Evolutionary conservation across 1,139 yeast genomes (phyloP).

Genomic region (Pneumocystis jirovecii): DNA sequence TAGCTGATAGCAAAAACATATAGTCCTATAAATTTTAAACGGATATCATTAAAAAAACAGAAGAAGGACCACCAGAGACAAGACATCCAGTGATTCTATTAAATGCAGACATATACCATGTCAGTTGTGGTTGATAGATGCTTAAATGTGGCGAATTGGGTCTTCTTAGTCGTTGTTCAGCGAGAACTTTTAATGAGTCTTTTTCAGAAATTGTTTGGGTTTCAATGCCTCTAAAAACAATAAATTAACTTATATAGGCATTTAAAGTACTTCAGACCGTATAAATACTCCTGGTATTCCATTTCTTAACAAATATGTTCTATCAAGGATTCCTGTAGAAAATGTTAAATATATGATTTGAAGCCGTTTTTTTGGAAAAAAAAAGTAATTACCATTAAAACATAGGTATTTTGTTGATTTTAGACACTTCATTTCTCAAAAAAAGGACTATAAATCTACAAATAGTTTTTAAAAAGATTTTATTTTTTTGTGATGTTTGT

Average conservation of each 20-base stretch:
- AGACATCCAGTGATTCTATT: conserved; percentile 85
- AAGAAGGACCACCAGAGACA: conserved; percentile 42
- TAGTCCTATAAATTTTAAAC: conserved; percentile 28
- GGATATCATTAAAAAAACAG: background rate
- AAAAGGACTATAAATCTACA: background rate
- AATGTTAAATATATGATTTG: background rate
- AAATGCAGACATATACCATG: conserved; percentile 61
- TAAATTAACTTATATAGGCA: background rate
- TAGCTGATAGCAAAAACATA: conserved; percentile 64
- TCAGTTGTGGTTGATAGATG: conserved; percentile 80
- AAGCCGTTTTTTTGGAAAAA: background rate
- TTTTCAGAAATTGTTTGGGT: background rate
- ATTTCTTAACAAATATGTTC: background rate
- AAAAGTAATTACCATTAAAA: background rate
- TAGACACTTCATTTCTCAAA: background rate
- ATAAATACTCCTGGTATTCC: background rate
- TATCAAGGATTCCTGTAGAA: background rate
- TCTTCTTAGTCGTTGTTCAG: conserved; percentile 72
- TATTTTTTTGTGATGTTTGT: background rate
- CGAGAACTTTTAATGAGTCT: conserved; percentile 54
- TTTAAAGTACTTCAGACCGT: background rate
- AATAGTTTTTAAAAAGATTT: background rate
- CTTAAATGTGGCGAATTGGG: conserved; percentile 84
- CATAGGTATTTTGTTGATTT: background rate
- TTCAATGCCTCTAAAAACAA: background rate